Evolutionary conservation across 2,329 filamentous ascomycete species (phyloP).

Genomic region (Phaeomoniella chlamydospora): DNA sequence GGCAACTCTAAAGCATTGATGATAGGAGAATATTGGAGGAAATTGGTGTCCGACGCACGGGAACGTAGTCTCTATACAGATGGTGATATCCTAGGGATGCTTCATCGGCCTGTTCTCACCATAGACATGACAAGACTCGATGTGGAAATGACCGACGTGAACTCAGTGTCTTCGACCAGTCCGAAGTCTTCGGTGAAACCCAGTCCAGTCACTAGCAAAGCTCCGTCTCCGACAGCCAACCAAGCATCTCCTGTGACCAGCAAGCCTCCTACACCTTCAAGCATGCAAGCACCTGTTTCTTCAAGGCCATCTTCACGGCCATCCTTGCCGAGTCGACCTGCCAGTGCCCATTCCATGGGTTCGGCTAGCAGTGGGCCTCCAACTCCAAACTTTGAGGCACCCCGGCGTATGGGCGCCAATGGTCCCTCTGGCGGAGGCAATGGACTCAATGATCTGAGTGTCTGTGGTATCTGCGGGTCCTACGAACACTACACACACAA

Average conservation of each 20-base stretch:
- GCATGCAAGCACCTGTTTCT: neutral
- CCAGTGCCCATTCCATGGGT: neutral
- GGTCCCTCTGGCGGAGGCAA: conserved; percentile 27
- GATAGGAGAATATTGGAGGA: conserved; percentile 82
- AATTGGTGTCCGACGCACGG: conserved; percentile 70
- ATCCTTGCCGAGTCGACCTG: neutral
- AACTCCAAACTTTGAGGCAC: neutral
- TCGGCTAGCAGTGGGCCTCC: neutral
- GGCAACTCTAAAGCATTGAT: conserved; percentile 78
- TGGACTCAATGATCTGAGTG: conserved; percentile 25
- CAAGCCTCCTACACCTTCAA: neutral
- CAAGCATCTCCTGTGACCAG: neutral
- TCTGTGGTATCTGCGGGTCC: conserved; percentile 31
- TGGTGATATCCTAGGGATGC: conserved; percentile 43
- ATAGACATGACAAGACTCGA: conserved; percentile 23
- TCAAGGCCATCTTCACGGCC: neutral
- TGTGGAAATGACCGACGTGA: conserved; percentile 25
- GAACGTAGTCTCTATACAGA: conserved; percentile 61
- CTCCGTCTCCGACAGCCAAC: neutral
- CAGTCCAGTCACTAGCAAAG: neutral
- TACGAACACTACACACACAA: conserved; percentile 26
- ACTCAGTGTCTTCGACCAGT: neutral
- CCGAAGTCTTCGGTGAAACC: neutral
- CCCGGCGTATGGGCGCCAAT: conserved; percentile 7
- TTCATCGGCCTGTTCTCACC: conserved; percentile 37